Evolutionary conservation across 2,329 filamentous ascomycete genomes (phyloP).

Genomic region (Gaeumannomyces sp.): DNA sequence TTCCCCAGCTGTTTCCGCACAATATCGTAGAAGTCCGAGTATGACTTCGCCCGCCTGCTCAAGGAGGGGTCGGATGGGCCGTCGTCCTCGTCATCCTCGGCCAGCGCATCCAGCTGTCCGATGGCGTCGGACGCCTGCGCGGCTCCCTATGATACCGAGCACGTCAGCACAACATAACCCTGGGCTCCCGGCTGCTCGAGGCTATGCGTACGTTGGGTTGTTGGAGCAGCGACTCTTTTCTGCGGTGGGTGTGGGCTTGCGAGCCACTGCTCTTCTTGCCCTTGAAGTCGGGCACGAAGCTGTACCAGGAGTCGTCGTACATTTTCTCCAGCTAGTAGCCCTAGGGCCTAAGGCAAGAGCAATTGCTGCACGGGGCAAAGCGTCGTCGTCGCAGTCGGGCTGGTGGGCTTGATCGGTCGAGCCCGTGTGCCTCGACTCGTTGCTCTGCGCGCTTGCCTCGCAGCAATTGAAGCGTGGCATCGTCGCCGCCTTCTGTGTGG

Average conservation of each 20-base stretch:
- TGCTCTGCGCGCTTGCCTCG: background rate
- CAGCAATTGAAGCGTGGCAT: background rate
- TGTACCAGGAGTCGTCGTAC: conserved; percentile 85
- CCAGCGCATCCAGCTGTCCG: conserved; percentile 51
- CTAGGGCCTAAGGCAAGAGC: background rate
- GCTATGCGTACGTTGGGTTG: conserved; percentile 50
- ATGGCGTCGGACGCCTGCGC: conserved; percentile 43
- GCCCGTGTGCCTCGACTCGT: background rate
- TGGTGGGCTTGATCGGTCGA: background rate
- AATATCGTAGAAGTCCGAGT: conserved; percentile 67
- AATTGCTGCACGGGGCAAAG: background rate
- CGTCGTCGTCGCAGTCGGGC: background rate
- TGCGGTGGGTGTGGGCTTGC: conserved; percentile 49
- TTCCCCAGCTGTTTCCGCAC: conserved; percentile 51
- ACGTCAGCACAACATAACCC: background rate
- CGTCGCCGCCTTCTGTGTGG: background rate
- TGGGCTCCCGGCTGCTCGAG: background rate
- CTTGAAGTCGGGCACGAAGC: conserved; percentile 59
- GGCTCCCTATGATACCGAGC: conserved; percentile 37
- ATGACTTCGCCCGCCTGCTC: conserved; percentile 64
- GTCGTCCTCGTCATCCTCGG: conserved; percentile 49
- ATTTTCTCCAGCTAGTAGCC: conserved; percentile 34
- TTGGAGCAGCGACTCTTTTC: conserved; percentile 64
- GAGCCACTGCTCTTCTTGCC: conserved; percentile 39
- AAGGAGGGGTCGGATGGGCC: conserved; percentile 62